phyloP scores from a whole-genome alignment of 2,329 filamentous ascomycete genomes.

The Penicillium paneum region DNA sequence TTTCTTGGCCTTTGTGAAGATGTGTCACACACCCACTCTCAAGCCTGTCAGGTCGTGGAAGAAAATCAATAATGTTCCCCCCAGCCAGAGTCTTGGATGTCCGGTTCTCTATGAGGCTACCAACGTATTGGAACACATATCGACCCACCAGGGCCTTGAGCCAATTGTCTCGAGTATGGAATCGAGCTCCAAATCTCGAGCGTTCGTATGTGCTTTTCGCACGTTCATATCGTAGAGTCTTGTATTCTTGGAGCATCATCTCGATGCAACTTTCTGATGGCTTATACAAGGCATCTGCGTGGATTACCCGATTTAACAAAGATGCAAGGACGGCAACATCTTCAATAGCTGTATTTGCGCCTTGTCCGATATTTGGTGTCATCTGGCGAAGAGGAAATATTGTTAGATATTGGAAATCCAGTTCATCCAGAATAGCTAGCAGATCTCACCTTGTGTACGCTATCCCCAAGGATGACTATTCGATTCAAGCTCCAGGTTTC shows the following conservation, averaged over 20 bases:
- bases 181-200: constrained; percentile 12
- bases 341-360: background rate
- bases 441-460: constrained; percentile 18
- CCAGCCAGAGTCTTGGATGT: background rate
- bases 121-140: background rate
- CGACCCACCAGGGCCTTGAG: constrained; percentile 3
- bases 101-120: background rate
- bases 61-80: background rate
- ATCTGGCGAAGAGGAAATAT: background rate
- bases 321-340: background rate
- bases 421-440: background rate
- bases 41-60: background rate
- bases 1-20: background rate
- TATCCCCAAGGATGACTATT: constrained; percentile 28
- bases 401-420: background rate
- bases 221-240: background rate
- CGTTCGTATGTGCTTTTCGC: constrained; percentile 13
- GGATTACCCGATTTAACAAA: background rate
- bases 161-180: constrained; percentile 21
- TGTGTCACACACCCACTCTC: background rate
- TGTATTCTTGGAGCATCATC: background rate
- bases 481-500: constrained; percentile 25
- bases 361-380: constrained; percentile 3
- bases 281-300: background rate
- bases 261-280: background rate